These are phyloP conservation scores for Fusarium sp. DNA, from an alignment of 2,329 filamentous ascomycete species.

Conservation along the genomic window DNA sequence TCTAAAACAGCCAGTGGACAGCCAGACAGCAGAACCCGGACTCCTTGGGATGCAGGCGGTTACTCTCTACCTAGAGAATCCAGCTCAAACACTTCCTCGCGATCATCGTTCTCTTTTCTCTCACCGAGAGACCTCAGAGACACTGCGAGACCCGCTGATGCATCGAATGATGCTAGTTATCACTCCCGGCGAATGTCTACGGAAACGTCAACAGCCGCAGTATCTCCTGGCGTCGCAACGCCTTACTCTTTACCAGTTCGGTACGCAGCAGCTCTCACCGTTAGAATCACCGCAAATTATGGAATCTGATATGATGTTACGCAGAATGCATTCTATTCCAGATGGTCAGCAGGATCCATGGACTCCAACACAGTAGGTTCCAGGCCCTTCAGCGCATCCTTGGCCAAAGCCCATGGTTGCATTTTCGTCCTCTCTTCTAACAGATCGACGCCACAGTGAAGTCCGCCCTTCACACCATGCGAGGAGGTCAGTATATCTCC, in stretches of 20 bases:
- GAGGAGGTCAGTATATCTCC: constrained; percentile 32
- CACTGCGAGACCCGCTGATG: constrained; percentile 33
- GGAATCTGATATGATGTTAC: constrained; percentile 24
- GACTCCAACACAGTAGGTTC: constrained; percentile 35
- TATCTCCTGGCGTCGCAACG: constrained; percentile 16
- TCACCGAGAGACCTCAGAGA: constrained; percentile 40
- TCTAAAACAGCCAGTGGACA: constrained; percentile 36
- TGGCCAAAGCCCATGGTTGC: not conserved
- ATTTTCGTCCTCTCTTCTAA: constrained; percentile 2
- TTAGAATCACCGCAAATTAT: not conserved
- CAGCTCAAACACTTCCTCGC: constrained; percentile 48
- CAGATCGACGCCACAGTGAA: constrained; percentile 27
- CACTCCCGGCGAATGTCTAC: constrained; percentile 47
- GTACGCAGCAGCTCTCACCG: constrained; percentile 29
- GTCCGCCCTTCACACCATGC: constrained; percentile 31
- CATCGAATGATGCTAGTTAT: constrained; percentile 22
- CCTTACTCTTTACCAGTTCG: constrained; percentile 40
- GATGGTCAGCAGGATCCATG: constrained; percentile 36
- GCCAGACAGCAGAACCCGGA: constrained; percentile 47
- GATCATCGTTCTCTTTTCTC: constrained; percentile 32
- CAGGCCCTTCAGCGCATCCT: not conserved
- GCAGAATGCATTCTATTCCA: constrained; percentile 35
- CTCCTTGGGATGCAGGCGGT: constrained; percentile 61
- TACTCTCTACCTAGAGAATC: constrained; percentile 56
- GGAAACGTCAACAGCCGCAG: constrained; percentile 41